Base-by-base conservation (phyloP, 768 basidiomycete genomes). In the Plicaturopsis crispa region DNA sequence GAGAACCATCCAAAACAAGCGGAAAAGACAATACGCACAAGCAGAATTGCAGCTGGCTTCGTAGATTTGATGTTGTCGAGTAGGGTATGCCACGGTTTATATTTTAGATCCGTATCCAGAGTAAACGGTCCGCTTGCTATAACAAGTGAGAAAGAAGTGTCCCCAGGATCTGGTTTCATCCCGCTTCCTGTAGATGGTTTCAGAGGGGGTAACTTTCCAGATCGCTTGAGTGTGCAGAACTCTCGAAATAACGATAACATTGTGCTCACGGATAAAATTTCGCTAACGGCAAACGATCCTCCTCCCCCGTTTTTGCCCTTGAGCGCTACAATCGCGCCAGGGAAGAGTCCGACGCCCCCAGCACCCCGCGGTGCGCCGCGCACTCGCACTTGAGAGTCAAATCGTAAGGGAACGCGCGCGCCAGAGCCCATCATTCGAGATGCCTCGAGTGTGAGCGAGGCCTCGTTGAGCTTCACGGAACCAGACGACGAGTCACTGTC, bases 231-330 rank as follows among this genome's bases (percentile, higher is more conserved):
- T 16, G 36, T 20, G 5, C 22, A 26, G 14, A 2, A 20, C 10
- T 17, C 36, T 32, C 17, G 17, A 37, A 12, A 23, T 33, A 34
- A 31, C 24, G 14, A 34, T 7, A 35, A 23, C 20, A 22, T 11
- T 37, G 14, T 12, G 62, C 84, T 55, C 53, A 97, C 94, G 47
- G 78, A 63, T 24, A 96, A 57, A 6, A 94, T 66, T 50, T 97
- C 91, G 18, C 76, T 75, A 0, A 84, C 93, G 7, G 78, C 67
- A 53, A 97, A 98, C 63, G 79, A 79, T 3, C 80, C 84, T 4
- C 88, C 92, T 2, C 91, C 88, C 1, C 92, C 91, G 57, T 98
- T 98, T 55, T 73, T 76, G 0, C 96, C 96, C 44, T 78, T 86
- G 22, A 97, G 52, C 0, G 84, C 91, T 2, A 83, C 83, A 36